Conservation (phyloP, 2,329 filamentous ascomycete genomes). For the Fonsecaea pugnacius region DNA sequence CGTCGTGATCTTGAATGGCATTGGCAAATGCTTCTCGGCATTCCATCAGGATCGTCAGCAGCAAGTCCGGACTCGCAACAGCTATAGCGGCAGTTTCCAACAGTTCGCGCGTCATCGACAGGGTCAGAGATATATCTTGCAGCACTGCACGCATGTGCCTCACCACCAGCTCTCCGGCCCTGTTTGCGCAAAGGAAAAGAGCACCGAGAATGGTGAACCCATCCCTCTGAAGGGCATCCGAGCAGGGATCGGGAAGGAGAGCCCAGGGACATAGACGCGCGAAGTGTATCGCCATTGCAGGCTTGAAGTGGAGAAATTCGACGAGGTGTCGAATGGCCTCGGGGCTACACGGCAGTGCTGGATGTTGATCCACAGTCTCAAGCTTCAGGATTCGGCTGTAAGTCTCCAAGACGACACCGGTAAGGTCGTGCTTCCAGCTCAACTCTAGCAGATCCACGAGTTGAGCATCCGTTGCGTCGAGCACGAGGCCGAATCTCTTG, state of each 20-base stretch:
- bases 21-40: slow-evolving; percentile 3
- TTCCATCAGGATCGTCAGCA: slow-evolving; percentile 12
- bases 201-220: not conserved
- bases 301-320: slow-evolving; percentile 11
- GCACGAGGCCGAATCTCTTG: not conserved
- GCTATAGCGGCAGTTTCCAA: slow-evolving; percentile 3
- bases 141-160: slow-evolving; percentile 4
- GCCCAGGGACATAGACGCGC: slow-evolving; percentile 10
- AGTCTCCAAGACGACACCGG: not conserved
- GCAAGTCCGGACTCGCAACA: not conserved
- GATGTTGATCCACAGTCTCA: not conserved
- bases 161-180: slow-evolving; percentile 5
- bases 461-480: slow-evolving; percentile 1
- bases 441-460: not conserved
- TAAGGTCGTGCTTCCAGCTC: slow-evolving; percentile 4
- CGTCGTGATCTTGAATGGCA: not conserved
- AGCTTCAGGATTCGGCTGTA: not conserved
- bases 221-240: not conserved
- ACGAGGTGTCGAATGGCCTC: not conserved
- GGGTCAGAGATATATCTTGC: slow-evolving; percentile 4
- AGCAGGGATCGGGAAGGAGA: not conserved
- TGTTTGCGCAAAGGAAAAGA: slow-evolving; percentile 8
- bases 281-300: slow-evolving; percentile 6
- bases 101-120: not conserved
- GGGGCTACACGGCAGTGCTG: not conserved